Evolutionary conservation across 306 rosid species (phyloP), one percentile per base, ranked within the genome.

Genomic region (Cicer judaicum): DNA sequence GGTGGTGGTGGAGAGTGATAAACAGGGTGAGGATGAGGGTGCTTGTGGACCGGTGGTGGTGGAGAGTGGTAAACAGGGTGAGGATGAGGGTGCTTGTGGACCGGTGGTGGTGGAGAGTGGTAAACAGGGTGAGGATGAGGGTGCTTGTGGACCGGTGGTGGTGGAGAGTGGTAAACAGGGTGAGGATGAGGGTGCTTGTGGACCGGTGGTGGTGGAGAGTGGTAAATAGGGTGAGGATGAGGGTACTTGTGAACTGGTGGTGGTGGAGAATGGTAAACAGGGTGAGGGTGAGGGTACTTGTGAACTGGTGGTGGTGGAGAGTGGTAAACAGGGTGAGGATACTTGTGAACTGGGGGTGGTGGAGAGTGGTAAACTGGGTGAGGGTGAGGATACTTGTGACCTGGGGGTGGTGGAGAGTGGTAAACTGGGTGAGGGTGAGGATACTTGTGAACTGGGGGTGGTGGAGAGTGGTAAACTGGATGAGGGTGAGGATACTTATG

Each of bases 361-460:
- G 85, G 72, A 2, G 67, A 64, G 19, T 68, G 46, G 34, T 70
- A 44, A 1, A 21, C 12, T 2, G 64, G 75, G 13, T 42, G 44
- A 0, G 69, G 53, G 9, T 53, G 66, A 4, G 76, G 82, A 42
- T 64, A 46, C 41, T 46, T 29, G 8, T 11, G 78, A 0, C 47
- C 68, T 34, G 82, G 75, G 4, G 81, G 81, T 18, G 81, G 81
- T 2, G 78, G 72, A 62, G 82, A 70, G 0, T 16, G 8, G 65
- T 77, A 24, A 0, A 14, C 39, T 34, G 80, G 84, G 8, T 67
- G 47, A 3, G 52, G 52, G 57, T 72, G 76, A 11, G 3, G 62
- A 19, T 41, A 53, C 50, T 74, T 10, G 63, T 36, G 60, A 1
- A 10, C 42, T 4, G 81, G 74, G 9, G 78, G 78, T 9, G 82